phyloP scores from a whole-genome alignment of 495 filamentous ascomycete species.

The Apiosordaria backusii region DNA sequence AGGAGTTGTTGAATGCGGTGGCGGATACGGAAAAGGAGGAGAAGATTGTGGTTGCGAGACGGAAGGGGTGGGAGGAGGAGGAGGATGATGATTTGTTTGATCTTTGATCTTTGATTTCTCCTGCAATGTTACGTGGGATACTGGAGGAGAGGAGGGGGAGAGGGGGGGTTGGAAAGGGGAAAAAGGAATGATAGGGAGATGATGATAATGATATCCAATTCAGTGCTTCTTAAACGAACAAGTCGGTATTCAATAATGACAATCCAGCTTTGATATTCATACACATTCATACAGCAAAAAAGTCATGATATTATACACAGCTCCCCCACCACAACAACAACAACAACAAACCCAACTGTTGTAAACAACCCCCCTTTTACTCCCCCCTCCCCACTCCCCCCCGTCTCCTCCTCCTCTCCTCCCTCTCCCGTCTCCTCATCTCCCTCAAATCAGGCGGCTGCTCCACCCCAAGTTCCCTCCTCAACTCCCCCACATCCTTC shows the following conservation, averaged over 20 bases:
- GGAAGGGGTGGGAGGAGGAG: constrained; percentile 72
- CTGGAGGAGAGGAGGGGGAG: no score
- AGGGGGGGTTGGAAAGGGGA: background rate
- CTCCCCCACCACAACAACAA: background rate
- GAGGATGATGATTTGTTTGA: constrained; percentile 83
- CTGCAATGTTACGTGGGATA: background rate
- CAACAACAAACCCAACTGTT: no score
- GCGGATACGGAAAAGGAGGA: constrained; percentile 66
- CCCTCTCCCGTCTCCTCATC: constrained; percentile 66
- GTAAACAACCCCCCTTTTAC: constrained; percentile 10
- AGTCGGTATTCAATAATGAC: no score
- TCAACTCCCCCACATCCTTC: constrained; percentile 73
- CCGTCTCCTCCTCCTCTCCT: constrained; percentile 64
- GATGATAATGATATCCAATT: constrained; percentile 1
- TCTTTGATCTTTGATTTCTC: constrained; percentile 28
- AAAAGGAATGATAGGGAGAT: background rate
- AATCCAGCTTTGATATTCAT: background rate
- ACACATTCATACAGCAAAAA: constrained; percentile 3
- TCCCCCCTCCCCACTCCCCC: constrained; percentile 15
- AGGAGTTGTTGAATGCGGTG: constrained; percentile 80
- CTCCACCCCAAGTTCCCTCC: constrained; percentile 74
- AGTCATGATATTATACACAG: constrained; percentile 6
- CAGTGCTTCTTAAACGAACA: background rate
- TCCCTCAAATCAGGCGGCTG: constrained; percentile 83
- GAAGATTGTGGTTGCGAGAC: constrained; percentile 78